Conservation (phyloP, 331 rosid genomes). For the Rhamnella rubrinervis region DNA sequence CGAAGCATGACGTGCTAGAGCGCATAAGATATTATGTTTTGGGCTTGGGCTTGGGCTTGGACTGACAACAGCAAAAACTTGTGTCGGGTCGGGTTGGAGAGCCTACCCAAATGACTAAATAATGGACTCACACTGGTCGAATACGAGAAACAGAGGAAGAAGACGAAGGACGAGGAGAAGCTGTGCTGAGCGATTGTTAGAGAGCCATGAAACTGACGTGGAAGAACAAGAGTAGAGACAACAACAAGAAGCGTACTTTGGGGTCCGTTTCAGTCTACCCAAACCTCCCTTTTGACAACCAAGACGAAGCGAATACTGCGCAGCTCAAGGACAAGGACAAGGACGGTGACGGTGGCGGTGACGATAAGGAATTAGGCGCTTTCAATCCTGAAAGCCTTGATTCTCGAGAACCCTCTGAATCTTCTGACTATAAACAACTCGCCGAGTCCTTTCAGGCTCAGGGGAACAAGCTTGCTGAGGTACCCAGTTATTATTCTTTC, state of each 20-base stretch:
- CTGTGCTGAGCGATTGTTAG: background rate
- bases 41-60: too few species aligned
- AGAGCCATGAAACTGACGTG: conserved; percentile 64
- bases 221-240: conserved; percentile 47
- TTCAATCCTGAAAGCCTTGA: background rate
- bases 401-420: conserved; percentile 16
- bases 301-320: conserved; percentile 13
- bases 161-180: too few species aligned
- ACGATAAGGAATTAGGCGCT: background rate
- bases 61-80: too few species aligned
- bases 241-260: conserved; percentile 57
- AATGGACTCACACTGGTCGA: too few species aligned
- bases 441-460: conserved; percentile 56
- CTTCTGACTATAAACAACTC: conserved; percentile 29
- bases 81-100: too few species aligned
- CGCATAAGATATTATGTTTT: too few species aligned
- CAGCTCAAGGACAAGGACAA: background rate
- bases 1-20: too few species aligned
- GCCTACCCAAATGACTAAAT: too few species aligned
- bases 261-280: conserved; percentile 35
- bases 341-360: background rate
- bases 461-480: conserved; percentile 76
- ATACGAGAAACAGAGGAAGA: background rate
- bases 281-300: conserved; percentile 55
- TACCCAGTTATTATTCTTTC: conserved; percentile 6